Evolutionary conservation across 2,329 filamentous ascomycete species (phyloP), one percentile per base, ranked within the genome.

Genomic region (Ophiostoma pallidulum): DNA sequence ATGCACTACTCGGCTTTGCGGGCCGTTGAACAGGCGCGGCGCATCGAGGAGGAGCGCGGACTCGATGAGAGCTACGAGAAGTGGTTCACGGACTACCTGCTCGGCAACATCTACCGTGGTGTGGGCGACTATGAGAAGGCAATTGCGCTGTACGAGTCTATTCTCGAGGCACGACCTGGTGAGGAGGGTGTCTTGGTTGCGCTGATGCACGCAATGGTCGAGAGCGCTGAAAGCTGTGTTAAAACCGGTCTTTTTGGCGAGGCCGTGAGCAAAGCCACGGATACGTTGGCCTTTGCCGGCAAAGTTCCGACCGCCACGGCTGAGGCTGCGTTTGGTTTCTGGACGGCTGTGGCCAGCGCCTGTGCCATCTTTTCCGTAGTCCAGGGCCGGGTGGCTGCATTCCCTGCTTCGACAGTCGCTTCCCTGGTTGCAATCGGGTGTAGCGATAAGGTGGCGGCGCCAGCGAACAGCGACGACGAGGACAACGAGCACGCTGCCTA

Each of bases 11-110:
- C 92, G n/a, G 91, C 92, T 0, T 87, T 85, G 4, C 91, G 92
- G 60, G 89, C 92, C 0, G 92, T 97, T 55, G 72, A 86, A 29
- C 85, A 94, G 59, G 92, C 91, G 0, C 82, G 91, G 60, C 77
- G 76, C 46, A 72, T 95, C 4, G 86, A 91, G 53, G 72, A 77
- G 24, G 71, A 73, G 1, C 61, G 70, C 18, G 80, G 77, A 0
- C 8, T 12, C 6, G 72, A 77, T 24, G 71, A 73, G 1, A 62
- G 71, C 22, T 80, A 77, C 1, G 85, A 94, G 56, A 84, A 78
- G 9, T 98, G 92, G 92, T 98, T 96, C 62, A 90, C 90, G 8
- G 87, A 87, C 60, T 96, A 96, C 64, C 94, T 98, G 83, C 77
- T 97, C 51, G 90, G 88, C 35, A 97, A 98, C 58, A 86, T 98